Percentiles rank a stretch among this genome's conserved stretches.
Conservation (phyloP, 2,329 filamentous ascomycete species). For the Sarocladium strictum region DNA sequence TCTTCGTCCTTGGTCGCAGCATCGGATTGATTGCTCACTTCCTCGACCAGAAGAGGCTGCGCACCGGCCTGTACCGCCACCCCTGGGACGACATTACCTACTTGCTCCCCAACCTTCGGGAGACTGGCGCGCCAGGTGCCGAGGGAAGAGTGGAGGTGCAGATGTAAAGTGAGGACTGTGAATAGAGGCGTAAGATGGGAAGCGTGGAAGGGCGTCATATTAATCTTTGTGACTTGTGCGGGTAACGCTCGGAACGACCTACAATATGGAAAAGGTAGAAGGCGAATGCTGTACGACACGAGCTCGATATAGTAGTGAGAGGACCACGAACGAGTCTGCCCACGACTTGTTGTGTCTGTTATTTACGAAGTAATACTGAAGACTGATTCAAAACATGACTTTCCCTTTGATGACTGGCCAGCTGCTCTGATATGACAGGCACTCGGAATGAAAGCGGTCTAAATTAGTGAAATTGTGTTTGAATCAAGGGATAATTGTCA, state of each 20-base stretch:
- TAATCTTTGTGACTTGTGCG: slow-evolving; percentile 25
- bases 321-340: background rate
- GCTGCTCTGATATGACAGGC: too few relatives aligned
- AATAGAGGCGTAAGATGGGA: slow-evolving; percentile 19
- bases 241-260: slow-evolving; percentile 18
- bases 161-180: slow-evolving; percentile 43
- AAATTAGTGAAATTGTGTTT: too few relatives aligned
- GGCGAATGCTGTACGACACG: slow-evolving; percentile 28
- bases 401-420: too few relatives aligned
- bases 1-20: slow-evolving; percentile 93
- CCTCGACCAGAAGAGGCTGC: slow-evolving; percentile 98
- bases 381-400: slow-evolving; percentile 2
- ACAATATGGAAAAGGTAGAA: slow-evolving; percentile 15
- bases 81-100: slow-evolving; percentile 99
- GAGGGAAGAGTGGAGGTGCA: slow-evolving; percentile 89
- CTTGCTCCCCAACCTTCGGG: slow-evolving; percentile 73
- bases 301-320: slow-evolving; percentile 27
- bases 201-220: slow-evolving; percentile 13
- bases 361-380: slow-evolving; percentile 10
- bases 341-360: background rate
- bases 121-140: slow-evolving; percentile 62
- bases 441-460: too few relatives aligned
- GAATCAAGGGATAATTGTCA: too few relatives aligned
- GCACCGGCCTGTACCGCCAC: slow-evolving; percentile 97
- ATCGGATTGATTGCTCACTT: slow-evolving; percentile 99